These are phyloP conservation scores for Fusarium sp. DNA, from an alignment of 2,329 filamentous ascomycete species.

Conservation along the genomic window DNA sequence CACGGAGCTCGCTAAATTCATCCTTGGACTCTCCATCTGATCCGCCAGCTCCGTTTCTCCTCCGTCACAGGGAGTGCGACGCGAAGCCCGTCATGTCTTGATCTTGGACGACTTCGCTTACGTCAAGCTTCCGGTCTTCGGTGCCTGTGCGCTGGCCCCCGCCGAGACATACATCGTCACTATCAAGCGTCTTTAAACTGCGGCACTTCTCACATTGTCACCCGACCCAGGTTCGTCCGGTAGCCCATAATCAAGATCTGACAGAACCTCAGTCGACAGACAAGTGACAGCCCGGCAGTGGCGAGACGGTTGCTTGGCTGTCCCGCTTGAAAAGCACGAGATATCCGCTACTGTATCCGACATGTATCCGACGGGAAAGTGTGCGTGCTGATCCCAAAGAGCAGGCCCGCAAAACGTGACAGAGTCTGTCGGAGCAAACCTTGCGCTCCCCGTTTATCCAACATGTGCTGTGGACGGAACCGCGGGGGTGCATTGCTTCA, in stretches of 20 bases:
- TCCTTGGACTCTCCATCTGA: constrained; percentile 6
- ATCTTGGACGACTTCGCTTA: background rate
- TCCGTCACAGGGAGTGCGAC: constrained; percentile 15
- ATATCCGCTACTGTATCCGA: background rate
- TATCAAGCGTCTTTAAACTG: background rate
- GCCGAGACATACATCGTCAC: constrained; percentile 6
- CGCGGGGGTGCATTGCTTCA: background rate
- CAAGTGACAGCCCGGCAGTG: background rate
- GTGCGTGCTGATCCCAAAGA: constrained; percentile 23
- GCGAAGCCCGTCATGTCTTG: constrained; percentile 2
- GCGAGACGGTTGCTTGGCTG: constrained; percentile 1
- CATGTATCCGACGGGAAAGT: constrained; percentile 2
- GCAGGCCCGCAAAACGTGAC: constrained; percentile 11
- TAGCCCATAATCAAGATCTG: background rate
- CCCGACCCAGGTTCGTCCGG: background rate
- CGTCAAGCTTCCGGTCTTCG: background rate
- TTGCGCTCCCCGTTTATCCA: constrained; percentile 12
- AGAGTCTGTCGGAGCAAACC: constrained; percentile 5
- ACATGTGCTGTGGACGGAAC: background rate
- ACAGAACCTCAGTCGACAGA: background rate
- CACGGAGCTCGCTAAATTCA: constrained; percentile 7
- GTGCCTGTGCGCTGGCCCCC: background rate
- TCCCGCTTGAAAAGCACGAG: background rate
- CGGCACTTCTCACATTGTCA: background rate
- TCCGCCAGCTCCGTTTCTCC: constrained; percentile 5